Evolutionary conservation across 1,139 yeast genomes (phyloP).

Genomic region (Suhomyces maxii): DNA sequence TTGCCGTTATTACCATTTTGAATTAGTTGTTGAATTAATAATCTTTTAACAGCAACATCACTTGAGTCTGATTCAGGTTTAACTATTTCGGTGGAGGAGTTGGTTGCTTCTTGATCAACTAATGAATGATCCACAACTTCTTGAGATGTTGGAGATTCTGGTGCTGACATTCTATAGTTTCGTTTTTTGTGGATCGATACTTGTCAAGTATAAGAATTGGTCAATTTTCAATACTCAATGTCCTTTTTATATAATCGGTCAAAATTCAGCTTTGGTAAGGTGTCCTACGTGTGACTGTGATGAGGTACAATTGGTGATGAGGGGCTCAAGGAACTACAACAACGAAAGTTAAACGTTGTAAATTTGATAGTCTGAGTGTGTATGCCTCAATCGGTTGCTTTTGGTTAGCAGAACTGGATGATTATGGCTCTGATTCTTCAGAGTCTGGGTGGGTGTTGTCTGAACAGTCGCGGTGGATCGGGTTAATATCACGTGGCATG

Average conservation of each 20-base stretch:
- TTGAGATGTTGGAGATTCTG: neutral
- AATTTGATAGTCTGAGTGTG: neutral
- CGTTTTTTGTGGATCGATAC: neutral
- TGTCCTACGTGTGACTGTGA: too few relatives aligned
- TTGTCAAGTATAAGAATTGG: neutral
- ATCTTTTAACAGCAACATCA: slow-evolving; percentile 14
- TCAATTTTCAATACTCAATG: neutral
- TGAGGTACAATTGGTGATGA: too few relatives aligned
- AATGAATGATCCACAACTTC: neutral
- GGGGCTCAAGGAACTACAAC: neutral
- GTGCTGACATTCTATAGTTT: neutral
- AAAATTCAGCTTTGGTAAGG: neutral
- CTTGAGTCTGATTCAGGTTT: neutral
- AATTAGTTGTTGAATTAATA: slow-evolving; percentile 24
- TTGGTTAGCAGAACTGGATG: neutral
- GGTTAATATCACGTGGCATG: neutral
- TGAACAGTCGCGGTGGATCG: neutral
- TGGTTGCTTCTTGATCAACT: neutral
- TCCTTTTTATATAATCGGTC: neutral
- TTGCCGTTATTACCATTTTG: slow-evolving; percentile 13
- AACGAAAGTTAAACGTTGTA: neutral
- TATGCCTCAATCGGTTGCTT: neutral
- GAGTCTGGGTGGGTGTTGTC: neutral
- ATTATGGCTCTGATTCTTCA: neutral
- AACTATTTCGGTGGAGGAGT: neutral